Evolutionary conservation across 2,329 filamentous ascomycete species (phyloP).

Genomic region (Phyllosticta citriasiana): DNA sequence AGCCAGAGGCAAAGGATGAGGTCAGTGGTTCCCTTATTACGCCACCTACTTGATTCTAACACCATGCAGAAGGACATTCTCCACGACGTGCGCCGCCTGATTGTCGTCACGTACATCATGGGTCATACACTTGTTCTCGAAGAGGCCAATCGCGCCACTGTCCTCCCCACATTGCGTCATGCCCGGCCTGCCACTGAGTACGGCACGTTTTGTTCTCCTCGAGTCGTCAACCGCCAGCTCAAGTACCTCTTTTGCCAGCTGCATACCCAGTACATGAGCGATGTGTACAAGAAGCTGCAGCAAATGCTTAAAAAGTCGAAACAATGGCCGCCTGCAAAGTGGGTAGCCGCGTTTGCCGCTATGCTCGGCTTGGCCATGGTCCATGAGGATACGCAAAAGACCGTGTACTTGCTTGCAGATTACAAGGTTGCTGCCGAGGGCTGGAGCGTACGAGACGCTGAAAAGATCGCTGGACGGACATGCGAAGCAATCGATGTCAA

Average conservation of each 20-base stretch:
- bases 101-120: constrained; percentile 41
- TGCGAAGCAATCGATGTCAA: constrained; percentile 36
- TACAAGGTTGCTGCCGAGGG: constrained; percentile 23
- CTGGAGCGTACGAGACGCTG: constrained; percentile 18
- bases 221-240: constrained; percentile 39
- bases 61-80: constrained; percentile 29
- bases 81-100: constrained; percentile 34
- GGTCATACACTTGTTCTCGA: constrained; percentile 37
- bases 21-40: constrained; percentile 16
- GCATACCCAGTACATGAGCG: constrained; percentile 31
- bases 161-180: constrained; percentile 23
- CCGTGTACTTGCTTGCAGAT: constrained; percentile 34
- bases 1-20: constrained; percentile 30
- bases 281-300: constrained; percentile 37
- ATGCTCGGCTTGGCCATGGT: constrained; percentile 40
- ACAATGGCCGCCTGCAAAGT: constrained; percentile 25
- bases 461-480: constrained; percentile 27
- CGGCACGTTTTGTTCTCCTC: constrained; percentile 29
- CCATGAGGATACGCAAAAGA: constrained; percentile 38
- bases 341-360: constrained; percentile 37
- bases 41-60: constrained; percentile 3
- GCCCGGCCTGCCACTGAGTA: constrained; percentile 24
- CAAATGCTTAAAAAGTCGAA: constrained; percentile 35
- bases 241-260: constrained; percentile 40
- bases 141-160: constrained; percentile 25